phyloP scores from a whole-genome alignment of 2,329 filamentous ascomycete genomes.

The Sporothrix brasiliensis region DNA sequence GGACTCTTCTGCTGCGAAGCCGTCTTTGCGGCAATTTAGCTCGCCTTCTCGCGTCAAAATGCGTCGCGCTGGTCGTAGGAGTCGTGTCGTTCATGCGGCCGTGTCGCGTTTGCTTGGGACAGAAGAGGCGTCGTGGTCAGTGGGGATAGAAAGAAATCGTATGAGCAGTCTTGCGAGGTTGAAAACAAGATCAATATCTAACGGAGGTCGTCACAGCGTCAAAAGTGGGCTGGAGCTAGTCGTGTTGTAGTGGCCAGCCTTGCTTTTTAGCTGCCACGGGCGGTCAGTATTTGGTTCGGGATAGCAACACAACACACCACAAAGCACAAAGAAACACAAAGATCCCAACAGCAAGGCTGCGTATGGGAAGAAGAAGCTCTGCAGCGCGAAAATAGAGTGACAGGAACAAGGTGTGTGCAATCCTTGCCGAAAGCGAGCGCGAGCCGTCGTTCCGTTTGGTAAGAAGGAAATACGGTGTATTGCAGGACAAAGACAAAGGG shows the following conservation, averaged over 20 bases:
- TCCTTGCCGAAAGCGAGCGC: background rate
- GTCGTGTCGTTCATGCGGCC: constrained; percentile 21
- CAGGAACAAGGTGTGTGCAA: background rate
- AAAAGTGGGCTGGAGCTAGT: constrained; percentile 21
- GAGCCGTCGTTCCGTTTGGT: constrained; percentile 13
- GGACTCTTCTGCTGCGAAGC: background rate
- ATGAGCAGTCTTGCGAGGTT: background rate
- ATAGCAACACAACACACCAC: constrained; percentile 22
- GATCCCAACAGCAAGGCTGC: constrained; percentile 20
- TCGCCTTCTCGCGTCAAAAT: background rate
- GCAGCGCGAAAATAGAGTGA: background rate
- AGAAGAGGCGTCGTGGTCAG: too few species aligned
- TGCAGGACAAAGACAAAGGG: constrained; percentile 8
- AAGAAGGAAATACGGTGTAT: background rate
- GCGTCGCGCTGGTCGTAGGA: constrained; percentile 9
- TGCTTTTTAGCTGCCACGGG: constrained; percentile 12
- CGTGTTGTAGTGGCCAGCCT: background rate
- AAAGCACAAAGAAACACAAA: background rate
- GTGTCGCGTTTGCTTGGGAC: background rate
- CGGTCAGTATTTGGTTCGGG: constrained; percentile 21
- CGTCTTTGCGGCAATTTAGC: background rate
- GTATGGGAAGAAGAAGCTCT: background rate
- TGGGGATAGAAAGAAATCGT: background rate
- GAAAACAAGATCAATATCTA: background rate
- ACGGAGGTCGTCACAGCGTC: background rate